Conservation (phyloP, 1,284 basidiomycete species). For the Austroboletus novae-zelandiae region DNA sequence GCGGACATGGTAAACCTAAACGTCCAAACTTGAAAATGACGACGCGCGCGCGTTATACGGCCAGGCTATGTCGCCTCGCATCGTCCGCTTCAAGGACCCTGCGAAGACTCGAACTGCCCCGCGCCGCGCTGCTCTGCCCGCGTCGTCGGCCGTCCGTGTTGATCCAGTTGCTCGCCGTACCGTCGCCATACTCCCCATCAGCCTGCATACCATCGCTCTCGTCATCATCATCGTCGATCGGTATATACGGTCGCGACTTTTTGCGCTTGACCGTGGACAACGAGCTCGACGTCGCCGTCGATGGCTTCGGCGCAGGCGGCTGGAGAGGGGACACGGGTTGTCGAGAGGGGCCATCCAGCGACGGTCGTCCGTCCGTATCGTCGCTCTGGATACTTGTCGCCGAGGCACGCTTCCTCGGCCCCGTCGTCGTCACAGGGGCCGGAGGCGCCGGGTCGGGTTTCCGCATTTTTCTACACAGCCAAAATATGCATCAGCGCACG, state of each 20-base stretch:
- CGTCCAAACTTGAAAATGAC: background rate
- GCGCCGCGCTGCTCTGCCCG: conserved; percentile 20
- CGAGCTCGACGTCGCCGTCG: conserved; percentile 32
- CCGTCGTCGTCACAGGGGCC: conserved; percentile 26
- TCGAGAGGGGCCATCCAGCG: conserved; percentile 18
- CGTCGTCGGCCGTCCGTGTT: conserved; percentile 60
- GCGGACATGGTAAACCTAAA: background rate
- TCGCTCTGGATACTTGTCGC: conserved; percentile 24
- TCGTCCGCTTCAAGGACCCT: conserved; percentile 33
- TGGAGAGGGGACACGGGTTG: conserved; percentile 26
- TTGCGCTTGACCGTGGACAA: conserved; percentile 44
- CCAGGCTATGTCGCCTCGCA: conserved; percentile 32
- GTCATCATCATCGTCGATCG: conserved; percentile 45
- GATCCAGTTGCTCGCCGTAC: conserved; percentile 42
- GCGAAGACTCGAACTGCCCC: conserved; percentile 27
- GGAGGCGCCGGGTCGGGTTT: conserved; percentile 66
- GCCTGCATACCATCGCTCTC: conserved; percentile 64
- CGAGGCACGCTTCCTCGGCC: conserved; percentile 33
- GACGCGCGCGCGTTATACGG: conserved; percentile 23
- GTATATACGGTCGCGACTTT: conserved; percentile 47
- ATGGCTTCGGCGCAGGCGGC: conserved; percentile 20
- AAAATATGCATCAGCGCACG: conserved; percentile 10
- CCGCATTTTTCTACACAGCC: conserved; percentile 75
- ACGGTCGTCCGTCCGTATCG: conserved; percentile 29
- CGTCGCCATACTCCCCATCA: conserved; percentile 58